Evolutionary conservation across 202 grass and related monocot genomes (phyloP), one percentile per base, ranked within the genome.

Genomic region (Setaria viridis): DNA sequence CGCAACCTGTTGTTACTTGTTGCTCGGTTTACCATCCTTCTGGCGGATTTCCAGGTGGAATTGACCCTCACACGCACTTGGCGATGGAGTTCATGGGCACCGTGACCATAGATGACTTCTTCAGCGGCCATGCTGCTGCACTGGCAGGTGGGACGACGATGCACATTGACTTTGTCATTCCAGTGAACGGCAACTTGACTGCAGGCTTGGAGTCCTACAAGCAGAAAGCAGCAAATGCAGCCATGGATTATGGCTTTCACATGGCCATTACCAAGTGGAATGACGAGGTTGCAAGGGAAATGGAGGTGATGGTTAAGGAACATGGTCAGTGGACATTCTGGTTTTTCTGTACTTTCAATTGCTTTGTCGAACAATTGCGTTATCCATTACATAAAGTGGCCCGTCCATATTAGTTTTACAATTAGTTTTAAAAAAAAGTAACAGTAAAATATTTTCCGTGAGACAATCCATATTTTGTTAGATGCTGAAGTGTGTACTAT

Each of bases 181-280:
- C 93, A 56, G 84, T 99, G 59, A 95, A 95, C 46, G 96, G 96
- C 35, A 92, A 91, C 72, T 85, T 99, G 56, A 88, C 93, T 80
- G 93, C 88, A 13, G 96, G 96, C 34, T 90, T 99, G 65, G 91
- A 95, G 81, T 87, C 91, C 25, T 99, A 99, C 74, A 87, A 71
- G 73, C 49, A 83, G 51, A 99, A 99, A 80, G 91, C 93, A 5
- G 88, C 89, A 79, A 99, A 88, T 70, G 69, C 93, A 80, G 90
- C 84, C 13, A 99, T 99, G 93, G 96, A 96, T 85, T 99, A 95
- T 90, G 96, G 96, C 62, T 99, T 99, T 73, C 96, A 99, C 80
- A 96, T 99, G 96, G 93, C 91, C 39, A 99, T 99, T 72, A 99
- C 93, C 4, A 94, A 99, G 80, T 99, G 96, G 96, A 88, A 96